phyloP scores from a whole-genome alignment of 805 yeast genomes.

The Monosporozyma solicola region DNA sequence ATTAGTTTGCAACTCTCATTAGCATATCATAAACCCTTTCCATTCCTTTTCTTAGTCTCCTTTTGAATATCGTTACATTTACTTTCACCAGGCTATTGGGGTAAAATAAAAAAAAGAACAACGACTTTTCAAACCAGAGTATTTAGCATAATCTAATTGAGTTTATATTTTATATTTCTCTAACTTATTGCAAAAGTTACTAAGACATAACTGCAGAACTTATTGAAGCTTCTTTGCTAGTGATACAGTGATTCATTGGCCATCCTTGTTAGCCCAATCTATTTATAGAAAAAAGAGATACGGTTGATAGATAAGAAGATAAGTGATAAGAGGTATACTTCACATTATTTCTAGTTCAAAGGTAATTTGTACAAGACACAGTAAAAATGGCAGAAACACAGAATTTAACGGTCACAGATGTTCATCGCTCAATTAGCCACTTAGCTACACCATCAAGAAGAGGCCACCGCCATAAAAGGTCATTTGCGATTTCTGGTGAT shows the following conservation, averaged over 20 bases:
- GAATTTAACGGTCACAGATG: constrained; percentile 10
- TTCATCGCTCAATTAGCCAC: constrained; percentile 7
- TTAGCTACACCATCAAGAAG: constrained; percentile 31
- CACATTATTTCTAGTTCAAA: background rate
- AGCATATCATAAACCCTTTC: background rate
- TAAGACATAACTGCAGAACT: background rate
- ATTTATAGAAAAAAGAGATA: background rate
- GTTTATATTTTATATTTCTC: background rate
- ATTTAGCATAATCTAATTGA: background rate
- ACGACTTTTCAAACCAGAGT: background rate
- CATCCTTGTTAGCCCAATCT: background rate
- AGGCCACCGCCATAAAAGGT: constrained; percentile 73
- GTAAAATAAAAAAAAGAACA: background rate
- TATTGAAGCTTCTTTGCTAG: background rate
- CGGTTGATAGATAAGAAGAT: background rate
- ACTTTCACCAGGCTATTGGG: background rate
- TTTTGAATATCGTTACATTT: background rate
- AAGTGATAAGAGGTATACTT: background rate
- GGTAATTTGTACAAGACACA: background rate
- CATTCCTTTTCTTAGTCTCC: background rate
- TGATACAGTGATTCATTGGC: background rate
- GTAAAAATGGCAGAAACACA: constrained; percentile 14
- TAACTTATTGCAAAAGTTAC: background rate
- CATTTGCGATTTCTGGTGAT: constrained; percentile 85
- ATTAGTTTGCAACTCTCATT: background rate